These are phyloP conservation scores for Malassezia equina DNA, from an alignment of 1,284 basidiomycete genomes.

Conservation along the genomic window DNA sequence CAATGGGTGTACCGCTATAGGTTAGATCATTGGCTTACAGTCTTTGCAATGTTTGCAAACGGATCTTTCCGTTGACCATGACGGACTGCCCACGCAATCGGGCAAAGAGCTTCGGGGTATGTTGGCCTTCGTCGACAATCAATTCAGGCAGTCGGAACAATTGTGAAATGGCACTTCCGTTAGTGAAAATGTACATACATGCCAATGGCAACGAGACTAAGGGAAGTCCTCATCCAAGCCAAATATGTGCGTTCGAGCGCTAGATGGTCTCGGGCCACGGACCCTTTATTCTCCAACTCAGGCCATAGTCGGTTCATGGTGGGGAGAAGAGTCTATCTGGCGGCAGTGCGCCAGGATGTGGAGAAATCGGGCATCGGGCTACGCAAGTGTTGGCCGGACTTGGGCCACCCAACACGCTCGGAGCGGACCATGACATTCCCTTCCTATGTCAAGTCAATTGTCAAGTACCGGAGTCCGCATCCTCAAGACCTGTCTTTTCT, in stretches of 20 bases:
- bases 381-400: background rate
- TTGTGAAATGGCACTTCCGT: slow-evolving; percentile 34
- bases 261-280: slow-evolving; percentile 47
- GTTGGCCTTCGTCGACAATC: slow-evolving; percentile 3
- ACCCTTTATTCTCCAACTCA: slow-evolving; percentile 41
- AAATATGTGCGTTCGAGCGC: slow-evolving; percentile 47
- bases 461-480: slow-evolving; percentile 42
- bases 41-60: background rate
- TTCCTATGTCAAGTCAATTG: slow-evolving; percentile 29
- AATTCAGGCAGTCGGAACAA: slow-evolving; percentile 42
- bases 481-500: slow-evolving; percentile 40
- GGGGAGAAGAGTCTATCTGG: background rate
- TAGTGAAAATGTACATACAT: slow-evolving; percentile 22
- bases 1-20: slow-evolving; percentile 30
- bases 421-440: slow-evolving; percentile 19
- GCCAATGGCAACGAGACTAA: slow-evolving; percentile 39
- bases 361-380: slow-evolving; percentile 5
- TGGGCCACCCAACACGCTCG: background rate
- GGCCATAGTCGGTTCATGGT: slow-evolving; percentile 9
- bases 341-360: background rate
- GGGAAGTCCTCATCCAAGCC: slow-evolving; percentile 47
- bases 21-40: background rate
- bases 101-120: background rate
- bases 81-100: background rate
- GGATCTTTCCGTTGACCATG: background rate